Evolutionary conservation across 495 filamentous ascomycete genomes (phyloP).

Genomic region (Alectoria sarmentosa): DNA sequence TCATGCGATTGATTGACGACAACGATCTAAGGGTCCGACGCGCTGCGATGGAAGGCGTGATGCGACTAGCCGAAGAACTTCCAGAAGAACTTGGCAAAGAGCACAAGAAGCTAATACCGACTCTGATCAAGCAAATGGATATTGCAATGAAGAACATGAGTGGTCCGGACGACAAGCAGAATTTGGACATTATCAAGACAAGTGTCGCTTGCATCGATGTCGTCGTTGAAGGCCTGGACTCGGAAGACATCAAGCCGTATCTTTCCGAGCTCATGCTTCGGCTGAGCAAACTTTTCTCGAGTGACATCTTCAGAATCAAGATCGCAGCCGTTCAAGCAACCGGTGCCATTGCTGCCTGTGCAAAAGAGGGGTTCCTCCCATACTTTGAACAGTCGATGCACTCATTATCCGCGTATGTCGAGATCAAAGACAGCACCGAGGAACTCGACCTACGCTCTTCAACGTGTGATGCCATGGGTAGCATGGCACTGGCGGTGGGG

Average conservation of each 20-base stretch:
- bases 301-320: constrained; percentile 81
- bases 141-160: constrained; percentile 61
- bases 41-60: constrained; percentile 77
- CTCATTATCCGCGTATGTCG: constrained; percentile 71
- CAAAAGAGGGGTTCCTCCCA: constrained; percentile 74
- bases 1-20: constrained; percentile 80
- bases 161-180: constrained; percentile 51
- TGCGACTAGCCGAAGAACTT: constrained; percentile 85
- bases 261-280: constrained; percentile 75
- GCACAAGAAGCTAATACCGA: constrained; percentile 74
- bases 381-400: constrained; percentile 88
- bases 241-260: constrained; percentile 72
- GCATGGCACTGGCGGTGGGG: constrained; percentile 84
- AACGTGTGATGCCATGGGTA: constrained; percentile 85
- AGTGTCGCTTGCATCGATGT: constrained; percentile 89
- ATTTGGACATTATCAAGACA: constrained; percentile 75
- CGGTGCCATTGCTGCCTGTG: constrained; percentile 78
- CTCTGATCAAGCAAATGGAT: constrained; percentile 81
- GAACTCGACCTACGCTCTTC: constrained; percentile 84
- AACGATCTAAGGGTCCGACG: constrained; percentile 73
- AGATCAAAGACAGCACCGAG: constrained; percentile 80
- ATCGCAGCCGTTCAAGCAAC: constrained; percentile 80
- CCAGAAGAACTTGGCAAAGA: constrained; percentile 78
- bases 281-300: constrained; percentile 69
- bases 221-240: constrained; percentile 81